These are phyloP conservation scores for Dalbergia cultrata DNA, from an alignment of 306 rosid genomes.

Conservation along the genomic window DNA sequence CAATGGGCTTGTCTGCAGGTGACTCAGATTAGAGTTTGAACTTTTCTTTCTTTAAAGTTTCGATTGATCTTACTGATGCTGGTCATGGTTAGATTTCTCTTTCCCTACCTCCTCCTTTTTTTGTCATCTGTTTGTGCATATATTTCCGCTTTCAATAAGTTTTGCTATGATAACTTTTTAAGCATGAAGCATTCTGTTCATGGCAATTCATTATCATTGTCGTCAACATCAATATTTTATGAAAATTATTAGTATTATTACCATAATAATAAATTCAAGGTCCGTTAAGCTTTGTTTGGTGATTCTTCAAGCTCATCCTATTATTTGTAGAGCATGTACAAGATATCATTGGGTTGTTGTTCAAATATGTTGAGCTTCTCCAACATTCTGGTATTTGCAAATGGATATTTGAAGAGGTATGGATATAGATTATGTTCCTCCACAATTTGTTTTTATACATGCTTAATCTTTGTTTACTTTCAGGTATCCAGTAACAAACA, in stretches of 20 bases:
- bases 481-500: not conserved
- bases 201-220: not conserved
- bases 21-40: conserved; percentile 73
- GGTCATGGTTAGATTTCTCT: conserved; percentile 82
- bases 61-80: conserved; percentile 85
- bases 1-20: conserved; percentile 81
- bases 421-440: conserved; percentile 31
- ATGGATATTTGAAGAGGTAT: conserved; percentile 98
- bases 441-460: not conserved
- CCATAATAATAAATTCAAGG: not conserved
- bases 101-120: conserved; percentile 12
- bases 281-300: conserved; percentile 17
- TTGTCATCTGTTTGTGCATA: conserved; percentile 14
- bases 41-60: conserved; percentile 82
- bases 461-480: not conserved
- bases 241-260: not conserved
- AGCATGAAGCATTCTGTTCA: conserved; percentile 22
- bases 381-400: conserved; percentile 80
- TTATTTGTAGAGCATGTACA: conserved; percentile 74
- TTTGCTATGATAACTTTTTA: conserved; percentile 28
- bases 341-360: conserved; percentile 83
- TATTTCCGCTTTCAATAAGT: conserved; percentile 3
- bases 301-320: conserved; percentile 38
- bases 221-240: not conserved
- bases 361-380: conserved; percentile 79